These are phyloP conservation scores for Mucor racemosus DNA, from an alignment of 371 early-diverging fungal genomes.

Conservation along the genomic window DNA sequence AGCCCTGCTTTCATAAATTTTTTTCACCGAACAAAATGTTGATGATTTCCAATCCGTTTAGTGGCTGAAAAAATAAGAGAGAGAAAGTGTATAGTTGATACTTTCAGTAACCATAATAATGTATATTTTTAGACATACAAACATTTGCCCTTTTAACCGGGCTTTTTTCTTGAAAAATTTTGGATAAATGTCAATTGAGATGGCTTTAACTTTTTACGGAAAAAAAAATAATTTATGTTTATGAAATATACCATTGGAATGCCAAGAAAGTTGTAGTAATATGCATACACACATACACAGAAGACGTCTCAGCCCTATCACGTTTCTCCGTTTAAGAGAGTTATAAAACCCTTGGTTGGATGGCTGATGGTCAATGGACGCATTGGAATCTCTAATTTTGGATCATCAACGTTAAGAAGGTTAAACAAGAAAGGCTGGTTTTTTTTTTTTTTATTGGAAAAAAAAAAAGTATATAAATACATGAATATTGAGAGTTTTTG, in stretches of 20 bases:
- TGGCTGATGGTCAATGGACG: not conserved
- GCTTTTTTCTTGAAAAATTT: too few relatives aligned
- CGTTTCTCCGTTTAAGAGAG: not conserved
- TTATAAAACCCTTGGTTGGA: not conserved
- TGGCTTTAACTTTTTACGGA: not conserved
- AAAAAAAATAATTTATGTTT: too few relatives aligned
- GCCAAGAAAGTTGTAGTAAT: not conserved
- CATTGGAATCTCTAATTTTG: too few relatives aligned
- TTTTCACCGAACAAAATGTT: not conserved
- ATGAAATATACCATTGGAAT: not conserved
- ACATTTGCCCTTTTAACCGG: not conserved
- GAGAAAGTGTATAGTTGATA: too few relatives aligned
- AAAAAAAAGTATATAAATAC: conserved; percentile 6
- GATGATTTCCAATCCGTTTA: not conserved
- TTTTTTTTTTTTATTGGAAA: too few relatives aligned
- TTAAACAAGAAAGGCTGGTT: not conserved
- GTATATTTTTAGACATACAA: not conserved
- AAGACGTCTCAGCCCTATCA: conserved; percentile 2
- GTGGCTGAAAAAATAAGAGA: not conserved
- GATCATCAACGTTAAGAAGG: too few relatives aligned
- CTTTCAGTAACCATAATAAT: not conserved
- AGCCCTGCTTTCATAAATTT: not conserved
- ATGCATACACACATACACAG: not conserved
- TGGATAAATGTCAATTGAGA: not conserved
- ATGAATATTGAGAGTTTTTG: not conserved